Base-by-base conservation (phyloP, 106 monocot genomes). In the Acorus calamus region DNA sequence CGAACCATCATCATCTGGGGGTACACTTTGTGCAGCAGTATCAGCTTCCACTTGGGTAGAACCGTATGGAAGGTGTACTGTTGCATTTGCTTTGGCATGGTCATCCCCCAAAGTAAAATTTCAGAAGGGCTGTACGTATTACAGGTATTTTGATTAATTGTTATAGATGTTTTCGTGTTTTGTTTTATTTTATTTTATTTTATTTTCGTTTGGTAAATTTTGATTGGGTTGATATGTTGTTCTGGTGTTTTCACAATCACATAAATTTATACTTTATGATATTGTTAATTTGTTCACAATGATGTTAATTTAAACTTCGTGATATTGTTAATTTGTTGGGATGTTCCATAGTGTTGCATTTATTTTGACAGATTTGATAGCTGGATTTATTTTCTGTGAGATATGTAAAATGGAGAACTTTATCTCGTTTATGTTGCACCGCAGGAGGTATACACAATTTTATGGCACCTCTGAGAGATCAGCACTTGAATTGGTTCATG, bases 401-500 rank as follows among this genome's bases (percentile, higher is more conserved):
- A 28, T 28, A 28, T 28, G 28, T 28, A 28, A 28, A 28, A 28
- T 28, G 28, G 28, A 28, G 28, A 28, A 28, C 28, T 28, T 28
- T 28, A 28, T 28, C 28, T 28, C 28, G 28, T 28, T 28, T 28
- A 28, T 28, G 28, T 28, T 28, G 28, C 28, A 28, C 66, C 53
- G 43, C 70, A 99, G 98, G 88, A 80, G 88, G 70, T 99, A 99
- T 70, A 88, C 98, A 14, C 74, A 77, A 57, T 99, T 99, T 73
- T 99, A 92, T 84, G 98, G 98, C 69, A 92, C 88, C 66, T 91
- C 91, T 65, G 85, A 88, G 63, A 80, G 79, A 69, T 79, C 92
- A 61, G 98, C 98, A 44, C 52, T 77, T 61, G 70, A 81, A 73
- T 77, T 99, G 71, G 98, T 79, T 44, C 98, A 92, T 65, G 88